Evolutionary conservation across 2,329 filamentous ascomycete species (phyloP).

Genomic region (Cladophialophora exuberans): DNA sequence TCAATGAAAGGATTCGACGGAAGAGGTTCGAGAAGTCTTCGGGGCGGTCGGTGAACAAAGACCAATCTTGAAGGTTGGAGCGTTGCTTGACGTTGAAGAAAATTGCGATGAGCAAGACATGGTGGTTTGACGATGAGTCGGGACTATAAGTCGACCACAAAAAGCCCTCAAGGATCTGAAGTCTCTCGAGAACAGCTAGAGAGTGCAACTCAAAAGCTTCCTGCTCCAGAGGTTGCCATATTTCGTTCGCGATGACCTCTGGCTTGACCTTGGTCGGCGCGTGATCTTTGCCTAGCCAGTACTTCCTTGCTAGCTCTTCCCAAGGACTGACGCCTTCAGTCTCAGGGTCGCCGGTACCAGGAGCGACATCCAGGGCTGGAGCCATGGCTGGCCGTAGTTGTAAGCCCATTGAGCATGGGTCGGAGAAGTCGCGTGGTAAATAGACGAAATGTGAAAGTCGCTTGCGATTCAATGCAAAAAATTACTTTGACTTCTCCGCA

Average conservation of each 20-base stretch:
- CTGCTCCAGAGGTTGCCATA: constrained; percentile 87
- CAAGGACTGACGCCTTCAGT: constrained; percentile 46
- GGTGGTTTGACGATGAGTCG: constrained; percentile 86
- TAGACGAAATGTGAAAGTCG: constrained; percentile 2
- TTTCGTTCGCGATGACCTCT: constrained; percentile 79
- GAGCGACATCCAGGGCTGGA: constrained; percentile 48
- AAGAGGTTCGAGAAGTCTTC: constrained; percentile 88
- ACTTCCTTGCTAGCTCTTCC: constrained; percentile 73
- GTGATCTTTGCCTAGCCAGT: constrained; percentile 80
- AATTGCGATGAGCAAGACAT: constrained; percentile 83
- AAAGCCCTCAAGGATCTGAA: constrained; percentile 91
- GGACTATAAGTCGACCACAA: constrained; percentile 93
- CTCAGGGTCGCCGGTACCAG: constrained; percentile 21
- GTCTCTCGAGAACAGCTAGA: constrained; percentile 80
- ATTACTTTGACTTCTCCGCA: constrained; percentile 12
- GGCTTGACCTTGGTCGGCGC: constrained; percentile 65
- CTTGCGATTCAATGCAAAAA: neutral
- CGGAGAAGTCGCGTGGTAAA: neutral
- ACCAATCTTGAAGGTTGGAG: constrained; percentile 86
- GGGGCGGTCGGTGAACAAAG: constrained; percentile 73
- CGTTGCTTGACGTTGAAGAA: constrained; percentile 86
- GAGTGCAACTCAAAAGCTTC: constrained; percentile 77
- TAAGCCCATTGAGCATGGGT: constrained; percentile 30
- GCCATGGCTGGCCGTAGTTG: constrained; percentile 61
- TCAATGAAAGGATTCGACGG: constrained; percentile 85